These are phyloP conservation scores for Fraxinus sp. DNA, from an alignment of 305 asterid species.

Conservation along the genomic window DNA sequence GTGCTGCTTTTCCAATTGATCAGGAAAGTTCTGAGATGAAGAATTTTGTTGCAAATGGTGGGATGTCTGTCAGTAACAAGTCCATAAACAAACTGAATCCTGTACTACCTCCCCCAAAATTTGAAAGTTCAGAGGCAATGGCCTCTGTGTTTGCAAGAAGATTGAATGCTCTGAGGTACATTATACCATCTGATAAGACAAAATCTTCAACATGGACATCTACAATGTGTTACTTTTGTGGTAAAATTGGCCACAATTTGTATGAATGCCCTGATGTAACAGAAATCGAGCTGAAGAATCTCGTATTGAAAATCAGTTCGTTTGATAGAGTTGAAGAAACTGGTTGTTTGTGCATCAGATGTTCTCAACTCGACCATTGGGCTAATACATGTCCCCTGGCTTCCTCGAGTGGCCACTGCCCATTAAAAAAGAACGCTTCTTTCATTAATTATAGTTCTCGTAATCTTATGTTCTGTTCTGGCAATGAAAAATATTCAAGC, in stretches of 20 bases:
- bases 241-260: conserved; percentile 53
- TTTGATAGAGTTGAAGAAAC: conserved; percentile 37
- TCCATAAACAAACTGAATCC: conserved; percentile 24
- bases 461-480: conserved; percentile 13
- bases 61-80: conserved; percentile 35
- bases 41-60: conserved; percentile 17
- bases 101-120: conserved; percentile 26
- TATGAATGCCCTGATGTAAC: conserved; percentile 41
- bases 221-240: conserved; percentile 54
- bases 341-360: conserved; percentile 51
- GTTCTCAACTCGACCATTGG: conserved; percentile 70
- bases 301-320: conserved; percentile 34
- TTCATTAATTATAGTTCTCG: conserved; percentile 2
- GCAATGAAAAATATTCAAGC: conserved; percentile 18
- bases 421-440: conserved; percentile 10
- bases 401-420: conserved; percentile 29
- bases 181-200: conserved; percentile 32
- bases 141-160: conserved; percentile 64
- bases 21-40: conserved; percentile 25
- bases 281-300: conserved; percentile 49
- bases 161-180: conserved; percentile 58
- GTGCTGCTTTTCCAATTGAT: conserved; percentile 23
- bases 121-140: conserved; percentile 47
- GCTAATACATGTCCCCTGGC: conserved; percentile 58
- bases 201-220: conserved; percentile 24